A percentile compares a stretch with the other conserved stretches of the same genome.
Evolutionary conservation across 2,329 filamentous ascomycete species (phyloP).

Genomic region (Calonectria crousiana): DNA sequence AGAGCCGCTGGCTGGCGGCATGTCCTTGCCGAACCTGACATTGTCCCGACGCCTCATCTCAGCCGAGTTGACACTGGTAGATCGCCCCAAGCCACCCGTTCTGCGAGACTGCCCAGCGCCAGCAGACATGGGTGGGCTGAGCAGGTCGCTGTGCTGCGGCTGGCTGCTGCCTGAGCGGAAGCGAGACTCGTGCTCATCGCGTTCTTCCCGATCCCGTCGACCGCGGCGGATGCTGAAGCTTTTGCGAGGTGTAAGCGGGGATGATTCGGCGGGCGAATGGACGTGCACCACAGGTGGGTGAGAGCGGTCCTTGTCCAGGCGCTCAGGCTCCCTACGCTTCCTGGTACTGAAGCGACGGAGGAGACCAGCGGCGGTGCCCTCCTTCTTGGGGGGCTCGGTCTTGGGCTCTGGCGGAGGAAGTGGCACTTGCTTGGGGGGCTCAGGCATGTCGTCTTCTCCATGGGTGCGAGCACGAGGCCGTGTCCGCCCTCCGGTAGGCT

Average conservation of each 20-base stretch:
- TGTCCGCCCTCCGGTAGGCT: slow-evolving; percentile 84
- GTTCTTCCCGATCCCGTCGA: slow-evolving; percentile 67
- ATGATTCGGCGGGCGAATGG: slow-evolving; percentile 78
- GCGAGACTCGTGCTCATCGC: slow-evolving; percentile 61
- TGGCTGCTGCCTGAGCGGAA: slow-evolving; percentile 71
- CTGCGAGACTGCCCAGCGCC: slow-evolving; percentile 69
- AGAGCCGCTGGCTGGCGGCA: slow-evolving; percentile 81
- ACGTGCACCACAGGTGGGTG: slow-evolving; percentile 81
- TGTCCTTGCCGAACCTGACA: slow-evolving; percentile 67
- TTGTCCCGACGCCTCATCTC: slow-evolving; percentile 78
- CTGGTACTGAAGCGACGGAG: slow-evolving; percentile 93
- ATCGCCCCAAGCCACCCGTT: slow-evolving; percentile 79
- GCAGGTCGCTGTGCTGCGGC: slow-evolving; percentile 81
- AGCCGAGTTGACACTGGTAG: slow-evolving; percentile 91
- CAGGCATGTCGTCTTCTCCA: slow-evolving; percentile 89
- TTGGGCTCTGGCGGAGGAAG: slow-evolving; percentile 64
- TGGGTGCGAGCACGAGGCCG: slow-evolving; percentile 91
- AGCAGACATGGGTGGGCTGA: slow-evolving; percentile 77
- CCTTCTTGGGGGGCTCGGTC: slow-evolving; percentile 78
- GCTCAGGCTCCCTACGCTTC: slow-evolving; percentile 76
- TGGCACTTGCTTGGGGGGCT: slow-evolving; percentile 56
- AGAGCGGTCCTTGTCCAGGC: slow-evolving; percentile 72
- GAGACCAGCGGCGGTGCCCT: slow-evolving; percentile 86
- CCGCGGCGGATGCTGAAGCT: slow-evolving; percentile 85
- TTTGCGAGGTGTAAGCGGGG: slow-evolving; percentile 76